Evolutionary conservation across 1,284 basidiomycete species (phyloP).

Genomic region (Cryptococcus amylolentus): DNA sequence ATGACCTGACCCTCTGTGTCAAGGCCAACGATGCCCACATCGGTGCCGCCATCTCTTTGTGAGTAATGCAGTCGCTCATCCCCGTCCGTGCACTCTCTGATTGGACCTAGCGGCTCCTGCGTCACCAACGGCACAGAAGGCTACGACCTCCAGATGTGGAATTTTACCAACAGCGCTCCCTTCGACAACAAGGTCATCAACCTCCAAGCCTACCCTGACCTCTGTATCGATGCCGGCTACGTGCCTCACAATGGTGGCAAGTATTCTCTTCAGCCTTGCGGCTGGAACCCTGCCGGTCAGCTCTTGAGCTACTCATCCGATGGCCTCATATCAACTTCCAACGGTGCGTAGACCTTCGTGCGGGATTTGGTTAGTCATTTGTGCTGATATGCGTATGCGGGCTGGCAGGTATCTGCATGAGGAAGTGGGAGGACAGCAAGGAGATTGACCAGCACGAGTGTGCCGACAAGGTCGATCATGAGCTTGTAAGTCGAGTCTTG

Average conservation of each 20-base stretch:
- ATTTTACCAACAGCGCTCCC: constrained; percentile 2
- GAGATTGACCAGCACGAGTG: too few relatives aligned
- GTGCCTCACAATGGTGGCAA: not conserved
- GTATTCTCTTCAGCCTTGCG: not conserved
- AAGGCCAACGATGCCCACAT: not conserved
- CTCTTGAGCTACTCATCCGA: not conserved
- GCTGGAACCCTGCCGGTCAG: not conserved
- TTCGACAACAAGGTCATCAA: not conserved
- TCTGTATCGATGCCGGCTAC: constrained; percentile 3
- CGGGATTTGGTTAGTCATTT: too few relatives aligned
- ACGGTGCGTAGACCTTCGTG: too few relatives aligned
- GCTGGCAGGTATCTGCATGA: too few relatives aligned
- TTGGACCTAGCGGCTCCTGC: not conserved
- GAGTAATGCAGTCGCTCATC: not conserved
- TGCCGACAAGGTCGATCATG: too few relatives aligned
- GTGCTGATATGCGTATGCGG: too few relatives aligned
- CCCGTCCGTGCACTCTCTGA: not conserved
- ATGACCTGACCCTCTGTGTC: not conserved
- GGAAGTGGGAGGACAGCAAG: too few relatives aligned
- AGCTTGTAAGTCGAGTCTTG: too few relatives aligned
- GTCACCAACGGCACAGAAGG: not conserved
- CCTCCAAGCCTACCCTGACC: not conserved
- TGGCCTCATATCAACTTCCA: too few relatives aligned
- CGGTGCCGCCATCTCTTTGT: constrained; percentile 5
- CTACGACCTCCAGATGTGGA: constrained; percentile 4